phyloP scores from a whole-genome alignment of 2,329 filamentous ascomycete genomes.

The Furcasterigmium sp. region DNA sequence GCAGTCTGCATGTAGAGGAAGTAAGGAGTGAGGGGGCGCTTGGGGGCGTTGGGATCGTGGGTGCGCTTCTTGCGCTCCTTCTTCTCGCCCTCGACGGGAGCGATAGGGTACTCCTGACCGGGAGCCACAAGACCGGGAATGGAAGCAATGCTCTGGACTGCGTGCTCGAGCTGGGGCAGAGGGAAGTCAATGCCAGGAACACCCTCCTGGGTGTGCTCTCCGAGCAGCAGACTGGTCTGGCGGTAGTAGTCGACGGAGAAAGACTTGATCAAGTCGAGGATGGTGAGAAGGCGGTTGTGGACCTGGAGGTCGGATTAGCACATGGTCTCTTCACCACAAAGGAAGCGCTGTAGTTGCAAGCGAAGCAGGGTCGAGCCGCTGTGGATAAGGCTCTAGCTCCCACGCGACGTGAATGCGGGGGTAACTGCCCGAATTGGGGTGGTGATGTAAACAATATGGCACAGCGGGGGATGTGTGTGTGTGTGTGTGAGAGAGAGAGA shows the following conservation, averaged over 20 bases:
- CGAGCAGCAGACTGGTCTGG: conserved; percentile 80
- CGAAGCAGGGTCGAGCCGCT: too few relatives aligned
- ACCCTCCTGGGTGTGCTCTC: conserved; percentile 50
- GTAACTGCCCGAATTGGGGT: too few relatives aligned
- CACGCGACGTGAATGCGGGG: too few relatives aligned
- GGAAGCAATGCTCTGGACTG: conserved; percentile 38
- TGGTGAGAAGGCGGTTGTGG: conserved; percentile 69
- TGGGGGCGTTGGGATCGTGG: conserved; percentile 89
- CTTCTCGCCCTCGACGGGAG: conserved; percentile 59
- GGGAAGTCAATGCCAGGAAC: conserved; percentile 29
- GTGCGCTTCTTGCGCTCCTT: conserved; percentile 87
- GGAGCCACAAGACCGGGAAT: conserved; percentile 10
- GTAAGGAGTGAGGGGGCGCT: conserved; percentile 89
- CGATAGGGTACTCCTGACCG: background rate
- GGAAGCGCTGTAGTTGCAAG: too few relatives aligned
- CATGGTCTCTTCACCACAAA: too few relatives aligned
- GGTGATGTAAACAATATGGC: too few relatives aligned
- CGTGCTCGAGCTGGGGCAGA: conserved; percentile 49
- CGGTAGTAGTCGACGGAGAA: conserved; percentile 81
- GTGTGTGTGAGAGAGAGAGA: too few relatives aligned
- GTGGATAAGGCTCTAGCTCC: too few relatives aligned
- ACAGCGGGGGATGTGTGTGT: too few relatives aligned
- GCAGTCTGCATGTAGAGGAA: conserved; percentile 92
- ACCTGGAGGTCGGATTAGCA: conserved; percentile 52
- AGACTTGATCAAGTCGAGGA: conserved; percentile 73